These are phyloP conservation scores for Arxiozyma heterogenica DNA, from an alignment of 1,139 yeast species.

Conservation along the genomic window DNA sequence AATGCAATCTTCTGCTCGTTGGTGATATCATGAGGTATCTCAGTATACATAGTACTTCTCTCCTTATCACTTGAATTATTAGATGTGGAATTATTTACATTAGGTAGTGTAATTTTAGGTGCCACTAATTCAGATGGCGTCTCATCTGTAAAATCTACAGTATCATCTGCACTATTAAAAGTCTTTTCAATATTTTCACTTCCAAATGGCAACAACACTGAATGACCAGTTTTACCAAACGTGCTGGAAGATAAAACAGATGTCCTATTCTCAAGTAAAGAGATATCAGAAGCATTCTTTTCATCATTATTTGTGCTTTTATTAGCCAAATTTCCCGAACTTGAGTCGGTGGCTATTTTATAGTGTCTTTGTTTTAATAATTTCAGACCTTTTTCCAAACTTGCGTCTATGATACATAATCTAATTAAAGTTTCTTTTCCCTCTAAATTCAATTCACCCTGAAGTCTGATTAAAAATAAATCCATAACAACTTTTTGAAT, in stretches of 20 bases:
- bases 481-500: slow-evolving; percentile 49
- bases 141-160: slow-evolving; percentile 18
- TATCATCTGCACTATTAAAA: slow-evolving; percentile 23
- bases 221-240: slow-evolving; percentile 27
- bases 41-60: not conserved
- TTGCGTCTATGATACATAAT: slow-evolving; percentile 58
- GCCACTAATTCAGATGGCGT: slow-evolving; percentile 8
- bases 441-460: slow-evolving; percentile 46
- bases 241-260: slow-evolving; percentile 18
- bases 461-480: slow-evolving; percentile 45
- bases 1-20: slow-evolving; percentile 14
- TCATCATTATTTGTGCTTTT: not conserved
- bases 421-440: slow-evolving; percentile 68
- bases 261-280: slow-evolving; percentile 3
- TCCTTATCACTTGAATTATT: not conserved
- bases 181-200: slow-evolving; percentile 22
- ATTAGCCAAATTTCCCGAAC: not conserved
- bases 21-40: not conserved
- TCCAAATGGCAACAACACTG: slow-evolving; percentile 32
- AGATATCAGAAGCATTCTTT: slow-evolving; percentile 2
- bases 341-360: not conserved
- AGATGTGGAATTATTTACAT: not conserved
- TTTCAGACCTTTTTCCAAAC: slow-evolving; percentile 56
- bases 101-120: slow-evolving; percentile 2
- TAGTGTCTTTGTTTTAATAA: slow-evolving; percentile 36